Evolutionary conservation across 192 early-diverging fungal species (phyloP), one percentile per base, ranked within the genome.

Genomic region (Podila clonocystis): DNA sequence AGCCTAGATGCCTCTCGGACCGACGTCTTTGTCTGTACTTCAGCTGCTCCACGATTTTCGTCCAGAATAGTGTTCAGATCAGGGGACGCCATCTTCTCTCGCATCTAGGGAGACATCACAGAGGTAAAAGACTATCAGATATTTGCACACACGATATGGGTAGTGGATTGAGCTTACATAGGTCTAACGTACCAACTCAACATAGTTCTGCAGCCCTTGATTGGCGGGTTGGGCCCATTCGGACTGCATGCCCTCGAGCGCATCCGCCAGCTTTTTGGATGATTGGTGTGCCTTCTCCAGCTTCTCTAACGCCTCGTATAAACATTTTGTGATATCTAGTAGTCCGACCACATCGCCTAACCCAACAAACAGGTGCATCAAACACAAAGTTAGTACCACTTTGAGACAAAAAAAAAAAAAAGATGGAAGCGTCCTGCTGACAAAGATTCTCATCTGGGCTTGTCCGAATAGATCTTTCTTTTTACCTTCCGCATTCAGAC

Each of bases 41-140:
- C 82, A 5, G 89, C 87, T 31, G 91, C 90, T 29, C 64, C 68
- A 38, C 82, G 82, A 34, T 75, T 59, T 30, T 85, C 87, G 59
- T 92, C 90, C 60, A 97, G 79, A 12, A 97, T 91, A 5, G 91
- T 85, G 49, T 85, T 91, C 62, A 97, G 84, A 82, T 96, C 94
- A 31, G 96, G 96, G 80, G 95, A 96, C 50, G 91, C 90, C 90
- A 96, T 95, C 67, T 91, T 88, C 68, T 94, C 90, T 34, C 92
- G 86, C 77, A 94, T 82, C 55, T 86, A 83, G 3, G 17, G 17
- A 45, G 13, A 15, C 2, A 15, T 48, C 28, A 61, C 17, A 13
- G 11, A 48, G 9, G 15, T 45, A 58, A 3, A 58, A 67, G 28
- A 58, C 3, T 0, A 20, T 58, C 9, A 20, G 57, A 3, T 58